Conservation (phyloP, 1,139 yeast species). For the Magnusiomyces ingens region DNA sequence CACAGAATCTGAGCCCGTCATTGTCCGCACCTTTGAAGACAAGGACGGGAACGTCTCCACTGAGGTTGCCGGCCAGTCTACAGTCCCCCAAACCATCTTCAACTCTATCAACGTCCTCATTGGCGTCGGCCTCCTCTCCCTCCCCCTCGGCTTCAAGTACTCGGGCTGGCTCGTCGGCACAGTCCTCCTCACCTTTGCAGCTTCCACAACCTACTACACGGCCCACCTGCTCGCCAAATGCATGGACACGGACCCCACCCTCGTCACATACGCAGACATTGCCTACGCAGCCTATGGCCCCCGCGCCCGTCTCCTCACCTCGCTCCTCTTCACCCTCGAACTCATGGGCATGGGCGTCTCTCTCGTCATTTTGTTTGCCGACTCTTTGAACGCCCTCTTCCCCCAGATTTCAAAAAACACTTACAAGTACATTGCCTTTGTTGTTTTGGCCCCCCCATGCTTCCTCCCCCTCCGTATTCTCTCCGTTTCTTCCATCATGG, state of each 20-base stretch:
- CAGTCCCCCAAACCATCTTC: constrained; percentile 81
- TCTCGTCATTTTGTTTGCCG: constrained; percentile 73
- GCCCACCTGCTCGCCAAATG: constrained; percentile 60
- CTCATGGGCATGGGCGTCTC: constrained; percentile 73
- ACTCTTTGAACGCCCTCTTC: constrained; percentile 63
- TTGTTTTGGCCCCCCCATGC: constrained; percentile 54
- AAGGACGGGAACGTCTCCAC: constrained; percentile 69
- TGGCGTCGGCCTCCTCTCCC: constrained; percentile 79
- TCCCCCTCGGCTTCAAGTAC: constrained; percentile 71
- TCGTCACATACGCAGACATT: constrained; percentile 84
- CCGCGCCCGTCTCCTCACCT: constrained; percentile 55
- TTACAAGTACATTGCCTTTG: constrained; percentile 55
- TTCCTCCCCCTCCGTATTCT: constrained; percentile 68
- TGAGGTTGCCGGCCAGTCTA: constrained; percentile 74
- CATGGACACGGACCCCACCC: constrained; percentile 65
- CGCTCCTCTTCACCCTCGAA: constrained; percentile 67
- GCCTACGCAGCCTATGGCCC: constrained; percentile 71
- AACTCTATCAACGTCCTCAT: constrained; percentile 78
- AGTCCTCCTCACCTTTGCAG: constrained; percentile 47
- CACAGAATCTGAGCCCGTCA: constrained; percentile 49
- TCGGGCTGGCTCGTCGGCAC: constrained; percentile 78
- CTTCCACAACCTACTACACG: constrained; percentile 58
- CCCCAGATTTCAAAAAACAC: constrained; percentile 43
- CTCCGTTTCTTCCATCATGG: constrained; percentile 65
- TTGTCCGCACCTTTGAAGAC: constrained; percentile 61